These are phyloP conservation scores for Zygnema cylindricum DNA, from an alignment of 139 green algal species.

Conservation along the genomic window DNA sequence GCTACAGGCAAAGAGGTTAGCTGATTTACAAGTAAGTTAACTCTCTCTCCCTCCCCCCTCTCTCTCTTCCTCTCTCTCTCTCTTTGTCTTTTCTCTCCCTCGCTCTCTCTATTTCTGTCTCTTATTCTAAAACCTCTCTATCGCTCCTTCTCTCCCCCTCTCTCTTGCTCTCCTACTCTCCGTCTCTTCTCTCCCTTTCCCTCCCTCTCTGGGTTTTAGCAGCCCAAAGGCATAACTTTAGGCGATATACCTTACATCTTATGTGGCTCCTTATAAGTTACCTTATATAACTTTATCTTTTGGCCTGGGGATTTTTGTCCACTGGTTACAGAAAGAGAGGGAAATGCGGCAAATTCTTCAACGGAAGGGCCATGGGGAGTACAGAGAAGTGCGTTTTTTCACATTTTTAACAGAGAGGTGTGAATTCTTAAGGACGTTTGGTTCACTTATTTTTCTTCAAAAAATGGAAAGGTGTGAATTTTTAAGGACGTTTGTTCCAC, in stretches of 20 bases:
- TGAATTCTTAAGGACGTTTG: background rate
- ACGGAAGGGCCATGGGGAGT: constrained; percentile 82
- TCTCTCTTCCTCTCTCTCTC: background rate
- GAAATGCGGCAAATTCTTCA: constrained; percentile 81
- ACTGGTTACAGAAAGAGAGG: constrained; percentile 22
- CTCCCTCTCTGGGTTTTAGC: too few species aligned
- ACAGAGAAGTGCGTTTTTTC: constrained; percentile 31
- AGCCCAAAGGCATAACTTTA: too few species aligned
- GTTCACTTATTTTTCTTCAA: background rate
- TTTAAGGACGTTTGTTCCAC: background rate
- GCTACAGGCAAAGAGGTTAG: constrained; percentile 22
- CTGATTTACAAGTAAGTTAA: constrained; percentile 7
- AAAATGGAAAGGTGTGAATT: background rate
- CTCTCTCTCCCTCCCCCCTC: background rate
- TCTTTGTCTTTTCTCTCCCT: too few species aligned
- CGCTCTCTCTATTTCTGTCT: too few species aligned
- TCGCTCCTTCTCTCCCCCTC: too few species aligned
- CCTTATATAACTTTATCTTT: too few species aligned
- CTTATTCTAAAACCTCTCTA: too few species aligned
- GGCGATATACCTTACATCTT: too few species aligned
- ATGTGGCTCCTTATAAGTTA: too few species aligned
- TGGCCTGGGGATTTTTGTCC: background rate
- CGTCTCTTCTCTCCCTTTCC: too few species aligned
- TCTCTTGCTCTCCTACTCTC: too few species aligned
- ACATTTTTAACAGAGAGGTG: background rate